A percentile compares a stretch with the other conserved stretches of the same genome.
phyloP scores from a whole-genome alignment of 1,284 basidiomycete genomes.

The Cerioporus squamosus region DNA sequence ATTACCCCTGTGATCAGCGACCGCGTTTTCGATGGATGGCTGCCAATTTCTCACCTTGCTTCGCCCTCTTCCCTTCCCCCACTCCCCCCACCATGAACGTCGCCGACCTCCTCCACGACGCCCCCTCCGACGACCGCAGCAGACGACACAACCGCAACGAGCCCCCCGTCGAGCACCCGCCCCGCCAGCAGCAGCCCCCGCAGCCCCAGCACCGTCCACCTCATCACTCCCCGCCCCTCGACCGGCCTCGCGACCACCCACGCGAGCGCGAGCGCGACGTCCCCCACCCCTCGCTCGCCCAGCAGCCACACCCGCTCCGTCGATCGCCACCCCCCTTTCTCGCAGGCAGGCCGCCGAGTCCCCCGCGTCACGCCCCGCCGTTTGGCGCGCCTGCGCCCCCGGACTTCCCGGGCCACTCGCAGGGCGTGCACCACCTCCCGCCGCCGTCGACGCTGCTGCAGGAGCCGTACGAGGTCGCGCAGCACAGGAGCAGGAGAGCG shows the following conservation, averaged over 20 bases:
- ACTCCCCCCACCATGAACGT: constrained; percentile 62
- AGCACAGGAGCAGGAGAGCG: constrained; percentile 19
- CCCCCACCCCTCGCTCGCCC: constrained; percentile 14
- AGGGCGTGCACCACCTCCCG: constrained; percentile 22
- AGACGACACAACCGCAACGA: constrained; percentile 32
- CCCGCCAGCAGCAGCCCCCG: constrained; percentile 25
- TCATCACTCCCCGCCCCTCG: constrained; percentile 29
- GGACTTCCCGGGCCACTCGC: constrained; percentile 14
- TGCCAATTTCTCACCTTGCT: constrained; percentile 31
- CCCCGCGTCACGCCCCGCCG: constrained; percentile 23
- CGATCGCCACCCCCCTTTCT: constrained; percentile 25
- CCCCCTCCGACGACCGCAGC: constrained; percentile 56
- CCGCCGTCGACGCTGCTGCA: constrained; percentile 25
- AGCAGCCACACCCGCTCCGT: constrained; percentile 20
- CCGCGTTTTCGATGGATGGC: constrained; percentile 34
- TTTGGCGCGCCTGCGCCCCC: constrained; percentile 13
- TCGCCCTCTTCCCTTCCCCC: constrained; percentile 30
- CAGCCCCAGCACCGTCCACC: constrained; percentile 25
- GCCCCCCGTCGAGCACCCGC: constrained; percentile 14
- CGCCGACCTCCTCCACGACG: constrained; percentile 69
- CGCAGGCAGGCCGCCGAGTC: constrained; percentile 24
- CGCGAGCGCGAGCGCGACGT: constrained; percentile 21
- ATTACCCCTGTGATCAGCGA: constrained; percentile 40
- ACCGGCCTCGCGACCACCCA: constrained; percentile 21
- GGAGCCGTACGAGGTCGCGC: constrained; percentile 28